A percentile compares a stretch with the other conserved stretches of the same genome.
These are phyloP conservation scores for Prunus dulcis DNA, from an alignment of 306 rosid genomes.

Conservation along the genomic window DNA sequence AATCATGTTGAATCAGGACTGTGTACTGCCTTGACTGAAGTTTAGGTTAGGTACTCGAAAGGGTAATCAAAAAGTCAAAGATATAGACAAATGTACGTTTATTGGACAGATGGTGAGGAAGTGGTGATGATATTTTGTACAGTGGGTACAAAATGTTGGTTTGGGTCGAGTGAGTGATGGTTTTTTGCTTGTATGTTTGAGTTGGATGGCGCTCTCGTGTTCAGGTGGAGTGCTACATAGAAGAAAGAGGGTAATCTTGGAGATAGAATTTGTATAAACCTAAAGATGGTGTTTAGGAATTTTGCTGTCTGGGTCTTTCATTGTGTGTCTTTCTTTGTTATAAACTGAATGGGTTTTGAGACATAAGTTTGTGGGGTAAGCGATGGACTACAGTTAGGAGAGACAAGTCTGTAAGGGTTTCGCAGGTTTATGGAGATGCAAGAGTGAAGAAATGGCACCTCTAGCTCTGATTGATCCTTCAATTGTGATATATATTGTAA, in stretches of 20 bases:
- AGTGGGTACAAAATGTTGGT: neutral
- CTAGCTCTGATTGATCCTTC: neutral
- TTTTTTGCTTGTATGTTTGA: neutral
- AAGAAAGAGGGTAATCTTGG: neutral
- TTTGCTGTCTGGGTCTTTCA: neutral
- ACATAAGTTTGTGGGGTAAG: neutral
- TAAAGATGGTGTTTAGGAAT: neutral
- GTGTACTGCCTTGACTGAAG: neutral
- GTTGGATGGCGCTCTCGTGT: neutral
- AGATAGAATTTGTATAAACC: neutral
- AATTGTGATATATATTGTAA: neutral
- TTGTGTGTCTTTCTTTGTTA: neutral
- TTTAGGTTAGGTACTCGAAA: neutral
- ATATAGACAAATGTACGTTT: neutral
- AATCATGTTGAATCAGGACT: neutral
- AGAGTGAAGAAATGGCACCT: neutral
- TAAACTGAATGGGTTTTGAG: neutral
- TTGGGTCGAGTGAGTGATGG: neutral
- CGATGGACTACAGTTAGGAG: neutral
- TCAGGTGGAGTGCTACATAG: neutral
- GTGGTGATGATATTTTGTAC: neutral
- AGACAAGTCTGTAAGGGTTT: neutral
- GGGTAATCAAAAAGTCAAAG: too few species aligned
- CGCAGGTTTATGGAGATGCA: neutral
- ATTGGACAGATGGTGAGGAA: neutral